Conservation (phyloP, 1,284 basidiomycete species). For the Ustilago shanxiensis region DNA sequence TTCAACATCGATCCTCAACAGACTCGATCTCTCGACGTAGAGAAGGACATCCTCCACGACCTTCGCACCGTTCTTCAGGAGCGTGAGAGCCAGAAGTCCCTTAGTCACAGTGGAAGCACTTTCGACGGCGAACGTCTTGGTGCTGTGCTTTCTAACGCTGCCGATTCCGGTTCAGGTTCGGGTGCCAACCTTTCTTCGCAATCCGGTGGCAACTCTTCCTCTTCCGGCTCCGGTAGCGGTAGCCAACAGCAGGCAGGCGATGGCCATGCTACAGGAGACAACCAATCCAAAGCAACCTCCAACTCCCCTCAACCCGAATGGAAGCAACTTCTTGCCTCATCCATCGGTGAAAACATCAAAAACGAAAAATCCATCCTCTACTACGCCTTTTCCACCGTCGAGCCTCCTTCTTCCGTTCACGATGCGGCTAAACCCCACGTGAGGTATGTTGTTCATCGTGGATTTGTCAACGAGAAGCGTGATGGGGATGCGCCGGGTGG, state of each 20-base stretch:
- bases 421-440: slow-evolving; percentile 56
- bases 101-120: slow-evolving; percentile 7
- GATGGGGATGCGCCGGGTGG: slow-evolving; percentile 53
- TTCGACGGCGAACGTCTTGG: slow-evolving; percentile 38
- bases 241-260: slow-evolving; percentile 28
- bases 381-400: slow-evolving; percentile 63
- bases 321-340: slow-evolving; percentile 57
- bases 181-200: neutral
- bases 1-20: slow-evolving; percentile 45
- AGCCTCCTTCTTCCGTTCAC: slow-evolving; percentile 47
- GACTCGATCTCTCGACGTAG: slow-evolving; percentile 24
- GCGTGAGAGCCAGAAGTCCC: slow-evolving; percentile 16
- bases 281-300: slow-evolving; percentile 42
- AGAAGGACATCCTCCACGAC: slow-evolving; percentile 31
- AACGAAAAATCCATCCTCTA: slow-evolving; percentile 64
- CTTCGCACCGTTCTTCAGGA: slow-evolving; percentile 26
- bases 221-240: neutral
- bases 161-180: slow-evolving; percentile 1
- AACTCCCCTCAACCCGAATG: slow-evolving; percentile 61
- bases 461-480: slow-evolving; percentile 70
- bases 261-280: slow-evolving; percentile 28
- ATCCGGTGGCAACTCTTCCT: neutral
- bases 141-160: slow-evolving; percentile 33
- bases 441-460: slow-evolving; percentile 70
- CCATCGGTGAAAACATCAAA: slow-evolving; percentile 57